Percentiles rank a stretch among this genome's conserved stretches.
Conservation (phyloP, 345 rosid species). For the Citrus hindsii region DNA sequence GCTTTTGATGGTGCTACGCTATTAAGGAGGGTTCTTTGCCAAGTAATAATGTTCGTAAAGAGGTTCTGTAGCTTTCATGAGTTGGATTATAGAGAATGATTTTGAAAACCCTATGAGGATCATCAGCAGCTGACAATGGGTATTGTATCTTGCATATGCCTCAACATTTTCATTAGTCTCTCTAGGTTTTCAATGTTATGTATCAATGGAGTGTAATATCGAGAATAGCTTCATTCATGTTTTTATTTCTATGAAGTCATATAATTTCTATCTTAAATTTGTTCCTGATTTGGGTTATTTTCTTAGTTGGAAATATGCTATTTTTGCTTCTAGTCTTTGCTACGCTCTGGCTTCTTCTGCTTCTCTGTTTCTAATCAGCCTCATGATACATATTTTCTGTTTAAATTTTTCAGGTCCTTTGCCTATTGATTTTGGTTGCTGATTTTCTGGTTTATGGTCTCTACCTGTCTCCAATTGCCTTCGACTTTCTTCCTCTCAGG, state of each 20-base stretch:
- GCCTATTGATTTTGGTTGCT: conserved; percentile 56
- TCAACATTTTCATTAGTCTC: not conserved
- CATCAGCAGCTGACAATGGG: not conserved
- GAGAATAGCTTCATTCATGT: not conserved
- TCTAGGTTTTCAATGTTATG: not conserved
- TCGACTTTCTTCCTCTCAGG: conserved; percentile 70
- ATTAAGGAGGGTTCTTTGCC: not conserved
- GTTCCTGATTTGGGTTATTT: not conserved
- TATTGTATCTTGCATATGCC: not conserved
- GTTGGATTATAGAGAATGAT: not conserved
- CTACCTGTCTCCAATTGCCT: conserved; percentile 70
- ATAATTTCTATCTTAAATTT: not conserved
- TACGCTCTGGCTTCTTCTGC: not conserved
- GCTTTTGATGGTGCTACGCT: not conserved
- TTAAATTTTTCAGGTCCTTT: conserved; percentile 58
- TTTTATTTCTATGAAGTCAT: not conserved
- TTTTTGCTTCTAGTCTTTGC: not conserved
- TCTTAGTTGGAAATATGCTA: not conserved
- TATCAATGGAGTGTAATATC: not conserved
- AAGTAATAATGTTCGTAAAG: not conserved
- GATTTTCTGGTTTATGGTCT: conserved; percentile 75
- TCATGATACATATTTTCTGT: conserved; percentile 18
- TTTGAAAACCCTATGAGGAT: not conserved
- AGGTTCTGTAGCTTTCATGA: not conserved
- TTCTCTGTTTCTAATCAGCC: not conserved